A percentile compares a stretch with the other conserved stretches of the same genome.
phyloP scores from a whole-genome alignment of 768 basidiomycete genomes.

The Calocybe gangraenosa region DNA sequence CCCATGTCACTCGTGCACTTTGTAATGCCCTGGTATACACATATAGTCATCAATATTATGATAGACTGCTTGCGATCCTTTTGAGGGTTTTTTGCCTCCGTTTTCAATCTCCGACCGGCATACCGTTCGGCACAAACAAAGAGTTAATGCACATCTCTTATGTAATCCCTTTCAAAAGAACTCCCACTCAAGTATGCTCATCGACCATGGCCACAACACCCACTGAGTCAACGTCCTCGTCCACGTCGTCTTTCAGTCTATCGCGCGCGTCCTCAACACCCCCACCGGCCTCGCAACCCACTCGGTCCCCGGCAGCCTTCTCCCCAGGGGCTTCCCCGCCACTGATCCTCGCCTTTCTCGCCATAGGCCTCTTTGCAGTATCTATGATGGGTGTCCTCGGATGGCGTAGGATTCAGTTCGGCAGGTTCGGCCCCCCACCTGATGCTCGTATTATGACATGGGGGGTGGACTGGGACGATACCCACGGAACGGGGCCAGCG shows the following conservation, averaged over 20 bases:
- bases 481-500: not conserved
- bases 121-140: no score
- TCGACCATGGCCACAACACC: slow-evolving; percentile 5
- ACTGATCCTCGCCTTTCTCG: slow-evolving; percentile 56
- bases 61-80: no score
- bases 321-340: slow-evolving; percentile 41
- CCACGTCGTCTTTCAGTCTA: not conserved
- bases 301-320: slow-evolving; percentile 9
- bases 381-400: slow-evolving; percentile 45
- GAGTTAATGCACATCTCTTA: not conserved
- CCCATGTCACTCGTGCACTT: no score
- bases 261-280: not conserved
- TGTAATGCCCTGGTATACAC: no score
- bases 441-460: not conserved
- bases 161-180: not conserved
- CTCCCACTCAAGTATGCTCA: slow-evolving; percentile 9
- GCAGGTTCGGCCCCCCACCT: slow-evolving; percentile 1
- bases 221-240: not conserved
- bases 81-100: no score
- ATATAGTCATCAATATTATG: no score
- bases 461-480: not conserved
- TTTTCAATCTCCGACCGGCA: no score
- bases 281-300: not conserved
- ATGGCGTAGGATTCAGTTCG: slow-evolving; percentile 33
- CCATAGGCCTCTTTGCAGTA: slow-evolving; percentile 51